Percentiles rank a stretch among this genome's conserved stretches.
phyloP scores from a whole-genome alignment of 2,329 filamentous ascomycete genomes.

The Diaporthe citrichinensis region DNA sequence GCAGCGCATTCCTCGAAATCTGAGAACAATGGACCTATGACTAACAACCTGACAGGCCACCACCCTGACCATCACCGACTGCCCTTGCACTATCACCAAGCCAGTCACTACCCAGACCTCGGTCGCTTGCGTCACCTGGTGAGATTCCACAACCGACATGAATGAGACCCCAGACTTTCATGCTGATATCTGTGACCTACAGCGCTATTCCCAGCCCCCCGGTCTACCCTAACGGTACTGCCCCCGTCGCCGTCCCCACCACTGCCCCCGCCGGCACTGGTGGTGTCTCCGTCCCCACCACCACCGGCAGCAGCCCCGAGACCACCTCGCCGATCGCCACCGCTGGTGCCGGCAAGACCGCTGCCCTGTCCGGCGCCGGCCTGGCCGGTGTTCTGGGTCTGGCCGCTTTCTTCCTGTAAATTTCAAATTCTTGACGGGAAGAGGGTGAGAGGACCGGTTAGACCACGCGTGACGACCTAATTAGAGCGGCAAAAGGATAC shows the following conservation, averaged over 20 bases:
- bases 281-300: constrained; percentile 30
- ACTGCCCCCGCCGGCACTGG: constrained; percentile 50
- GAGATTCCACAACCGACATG: constrained; percentile 44
- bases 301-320: constrained; percentile 48
- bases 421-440: constrained; percentile 49
- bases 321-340: constrained; percentile 64
- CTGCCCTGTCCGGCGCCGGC: constrained; percentile 69
- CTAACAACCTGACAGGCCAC: constrained; percentile 63
- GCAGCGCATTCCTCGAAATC: not conserved
- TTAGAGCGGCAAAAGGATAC: constrained; percentile 26
- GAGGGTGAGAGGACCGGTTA: constrained; percentile 37
- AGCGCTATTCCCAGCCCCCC: constrained; percentile 36
- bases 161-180: constrained; percentile 12
- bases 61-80: constrained; percentile 79
- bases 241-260: constrained; percentile 50
- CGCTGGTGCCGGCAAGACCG: constrained; percentile 69
- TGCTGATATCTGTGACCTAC: not conserved
- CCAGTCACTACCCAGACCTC: constrained; percentile 67
- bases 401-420: constrained; percentile 72
- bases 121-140: constrained; percentile 70
- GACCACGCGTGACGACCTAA: constrained; percentile 47
- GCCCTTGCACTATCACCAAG: constrained; percentile 78
- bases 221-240: constrained; percentile 56
- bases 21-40: not conserved
- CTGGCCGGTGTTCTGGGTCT: constrained; percentile 73